Percentiles rank a stretch among this genome's conserved stretches.
Conservation (phyloP, 2,329 filamentous ascomycete species). For the Neofusicoccum kwambonambiense region DNA sequence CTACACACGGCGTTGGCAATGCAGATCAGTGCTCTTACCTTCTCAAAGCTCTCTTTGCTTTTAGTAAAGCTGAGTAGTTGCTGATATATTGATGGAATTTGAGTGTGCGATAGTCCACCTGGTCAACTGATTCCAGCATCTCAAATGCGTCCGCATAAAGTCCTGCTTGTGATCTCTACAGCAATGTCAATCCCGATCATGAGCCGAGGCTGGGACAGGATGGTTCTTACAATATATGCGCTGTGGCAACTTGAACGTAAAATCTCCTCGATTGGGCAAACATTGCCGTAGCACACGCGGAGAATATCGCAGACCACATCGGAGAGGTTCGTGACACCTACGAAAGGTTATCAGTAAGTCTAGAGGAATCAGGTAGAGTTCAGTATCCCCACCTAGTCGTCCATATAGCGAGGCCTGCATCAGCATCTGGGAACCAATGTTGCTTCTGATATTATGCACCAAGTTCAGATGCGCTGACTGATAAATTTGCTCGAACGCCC, state of each 20-base stretch:
- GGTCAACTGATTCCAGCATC: slow-evolving; percentile 59
- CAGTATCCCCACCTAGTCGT: slow-evolving; percentile 60
- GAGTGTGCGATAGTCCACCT: slow-evolving; percentile 63
- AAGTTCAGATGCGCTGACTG: slow-evolving; percentile 79
- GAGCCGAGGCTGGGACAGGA: no score
- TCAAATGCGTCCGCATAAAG: slow-evolving; percentile 67
- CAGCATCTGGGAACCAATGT: slow-evolving; percentile 72
- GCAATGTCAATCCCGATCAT: neutral
- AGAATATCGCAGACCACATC: slow-evolving; percentile 69
- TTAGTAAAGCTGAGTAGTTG: slow-evolving; percentile 65
- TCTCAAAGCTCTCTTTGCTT: slow-evolving; percentile 62
- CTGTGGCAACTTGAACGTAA: slow-evolving; percentile 72
- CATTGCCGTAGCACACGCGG: slow-evolving; percentile 66
- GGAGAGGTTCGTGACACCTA: slow-evolving; percentile 57
- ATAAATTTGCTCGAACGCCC: slow-evolving; percentile 73
- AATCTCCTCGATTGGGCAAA: slow-evolving; percentile 70
- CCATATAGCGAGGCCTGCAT: slow-evolving; percentile 73
- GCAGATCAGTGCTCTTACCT: slow-evolving; percentile 30
- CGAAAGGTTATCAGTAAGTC: slow-evolving; percentile 4
- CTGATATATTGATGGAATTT: slow-evolving; percentile 75
- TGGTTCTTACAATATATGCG: slow-evolving; percentile 57
- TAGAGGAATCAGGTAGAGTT: neutral
- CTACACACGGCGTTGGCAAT: neutral
- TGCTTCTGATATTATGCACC: slow-evolving; percentile 69
- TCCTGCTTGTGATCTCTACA: slow-evolving; percentile 61